These are phyloP conservation scores for Tylopilus cervinicoccineus DNA, from an alignment of 768 basidiomycete species.

Conservation along the genomic window DNA sequence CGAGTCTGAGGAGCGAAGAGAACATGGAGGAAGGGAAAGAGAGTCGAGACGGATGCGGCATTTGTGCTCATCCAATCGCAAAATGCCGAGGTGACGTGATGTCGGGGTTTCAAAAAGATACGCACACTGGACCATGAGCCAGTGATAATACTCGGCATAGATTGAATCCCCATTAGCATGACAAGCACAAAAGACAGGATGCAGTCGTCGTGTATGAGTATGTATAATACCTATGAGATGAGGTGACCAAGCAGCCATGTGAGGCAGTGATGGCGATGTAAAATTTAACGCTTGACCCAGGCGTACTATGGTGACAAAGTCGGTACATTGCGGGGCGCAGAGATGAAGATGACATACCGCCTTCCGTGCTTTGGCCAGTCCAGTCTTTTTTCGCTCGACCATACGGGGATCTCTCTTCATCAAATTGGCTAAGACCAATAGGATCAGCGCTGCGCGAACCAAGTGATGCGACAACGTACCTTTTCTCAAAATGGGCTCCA, in stretches of 20 bases:
- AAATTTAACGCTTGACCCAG: conserved; percentile 80
- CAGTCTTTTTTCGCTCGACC: conserved; percentile 98
- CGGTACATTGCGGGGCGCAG: conserved; percentile 1
- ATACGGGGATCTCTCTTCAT: conserved; percentile 91
- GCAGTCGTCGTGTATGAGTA: neutral
- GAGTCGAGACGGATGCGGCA: neutral
- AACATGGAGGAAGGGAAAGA: neutral
- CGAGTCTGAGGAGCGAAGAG: neutral
- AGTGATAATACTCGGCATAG: no score
- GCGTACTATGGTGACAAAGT: conserved; percentile 52
- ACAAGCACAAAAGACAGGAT: neutral
- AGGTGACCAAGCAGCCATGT: neutral
- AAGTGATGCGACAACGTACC: conserved; percentile 38
- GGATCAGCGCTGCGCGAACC: neutral
- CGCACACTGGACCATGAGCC: no score
- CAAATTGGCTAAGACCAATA: conserved; percentile 60
- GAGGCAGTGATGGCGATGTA: neutral
- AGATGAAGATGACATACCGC: conserved; percentile 51
- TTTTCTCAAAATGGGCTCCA: conserved; percentile 63
- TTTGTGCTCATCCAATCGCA: neutral
- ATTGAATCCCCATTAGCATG: no score
- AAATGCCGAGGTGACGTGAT: neutral
- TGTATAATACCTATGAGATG: neutral
- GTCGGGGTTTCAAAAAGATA: neutral
- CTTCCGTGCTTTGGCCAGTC: conserved; percentile 88